Evolutionary conservation across 768 basidiomycete species (phyloP).

Genomic region (Russula earlei): DNA sequence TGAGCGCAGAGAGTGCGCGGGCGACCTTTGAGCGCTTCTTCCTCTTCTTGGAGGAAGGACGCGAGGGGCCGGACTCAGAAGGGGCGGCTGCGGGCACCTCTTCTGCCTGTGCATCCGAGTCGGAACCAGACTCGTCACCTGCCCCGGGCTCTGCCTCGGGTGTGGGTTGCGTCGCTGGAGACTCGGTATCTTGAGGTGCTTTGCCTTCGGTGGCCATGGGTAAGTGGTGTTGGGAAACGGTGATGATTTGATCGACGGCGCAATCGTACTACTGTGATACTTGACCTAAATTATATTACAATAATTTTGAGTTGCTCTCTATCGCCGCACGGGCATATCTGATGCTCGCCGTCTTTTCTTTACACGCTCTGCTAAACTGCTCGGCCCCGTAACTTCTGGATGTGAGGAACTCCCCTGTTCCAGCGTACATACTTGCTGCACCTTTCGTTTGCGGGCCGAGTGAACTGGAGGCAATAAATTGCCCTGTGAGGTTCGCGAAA

Average conservation of each 20-base stretch:
- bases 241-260: too few species aligned
- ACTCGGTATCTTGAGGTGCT: neutral
- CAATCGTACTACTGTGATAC: too few species aligned
- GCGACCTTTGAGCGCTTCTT: conserved; percentile 35
- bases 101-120: conserved; percentile 1
- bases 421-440: neutral
- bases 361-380: conserved; percentile 9
- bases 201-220: too few species aligned
- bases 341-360: conserved; percentile 9
- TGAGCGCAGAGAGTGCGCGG: too few species aligned
- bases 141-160: conserved; percentile 1
- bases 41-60: conserved; percentile 62
- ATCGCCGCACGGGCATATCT: too few species aligned
- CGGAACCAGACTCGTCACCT: conserved; percentile 1
- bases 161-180: neutral
- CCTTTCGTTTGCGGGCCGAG: neutral
- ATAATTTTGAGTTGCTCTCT: too few species aligned
- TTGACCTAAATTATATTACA: too few species aligned
- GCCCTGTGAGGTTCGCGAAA: neutral
- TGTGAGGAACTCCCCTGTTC: neutral
- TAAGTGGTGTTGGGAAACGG: too few species aligned
- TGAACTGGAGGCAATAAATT: neutral
- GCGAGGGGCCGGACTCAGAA: conserved; percentile 25
- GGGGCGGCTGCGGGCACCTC: neutral
- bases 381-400: neutral